Conservation (phyloP, 805 yeast genomes). For the Wickerhamomyces rabaulensis region DNA sequence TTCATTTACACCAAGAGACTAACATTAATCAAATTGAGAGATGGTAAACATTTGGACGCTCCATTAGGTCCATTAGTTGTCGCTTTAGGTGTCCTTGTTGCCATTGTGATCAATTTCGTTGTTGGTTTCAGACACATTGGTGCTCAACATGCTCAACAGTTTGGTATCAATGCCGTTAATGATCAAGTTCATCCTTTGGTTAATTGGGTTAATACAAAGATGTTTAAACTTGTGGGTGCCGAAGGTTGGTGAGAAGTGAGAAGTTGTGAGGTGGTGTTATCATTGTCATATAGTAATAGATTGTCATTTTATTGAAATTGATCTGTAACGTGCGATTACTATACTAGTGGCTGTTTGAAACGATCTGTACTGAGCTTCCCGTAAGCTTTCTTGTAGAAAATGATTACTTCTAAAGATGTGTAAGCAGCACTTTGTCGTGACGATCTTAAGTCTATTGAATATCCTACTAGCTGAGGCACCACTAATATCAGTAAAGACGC, state of each 20-base stretch:
- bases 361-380: too few species aligned
- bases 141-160: slow-evolving; percentile 9
- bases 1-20: slow-evolving; percentile 67
- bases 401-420: too few species aligned
- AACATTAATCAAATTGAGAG: slow-evolving; percentile 68
- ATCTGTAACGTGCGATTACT: too few species aligned
- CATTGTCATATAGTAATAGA: too few species aligned
- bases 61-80: slow-evolving; percentile 84
- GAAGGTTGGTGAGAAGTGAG: slow-evolving; percentile 2
- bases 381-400: too few species aligned
- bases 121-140: slow-evolving; percentile 50
- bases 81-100: slow-evolving; percentile 60
- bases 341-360: too few species aligned
- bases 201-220: slow-evolving; percentile 24
- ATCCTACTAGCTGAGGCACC: too few species aligned
- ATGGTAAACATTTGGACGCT: slow-evolving; percentile 84
- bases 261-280: too few species aligned
- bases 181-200: slow-evolving; percentile 19
- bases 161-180: not conserved
- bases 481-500: too few species aligned
- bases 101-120: slow-evolving; percentile 67
- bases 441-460: too few species aligned
- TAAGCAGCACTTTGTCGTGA: too few species aligned
- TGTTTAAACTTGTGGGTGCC: slow-evolving; percentile 31
- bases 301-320: too few species aligned